phyloP scores from a whole-genome alignment of 495 filamentous ascomycete genomes.

The Neurospora sp. region DNA sequence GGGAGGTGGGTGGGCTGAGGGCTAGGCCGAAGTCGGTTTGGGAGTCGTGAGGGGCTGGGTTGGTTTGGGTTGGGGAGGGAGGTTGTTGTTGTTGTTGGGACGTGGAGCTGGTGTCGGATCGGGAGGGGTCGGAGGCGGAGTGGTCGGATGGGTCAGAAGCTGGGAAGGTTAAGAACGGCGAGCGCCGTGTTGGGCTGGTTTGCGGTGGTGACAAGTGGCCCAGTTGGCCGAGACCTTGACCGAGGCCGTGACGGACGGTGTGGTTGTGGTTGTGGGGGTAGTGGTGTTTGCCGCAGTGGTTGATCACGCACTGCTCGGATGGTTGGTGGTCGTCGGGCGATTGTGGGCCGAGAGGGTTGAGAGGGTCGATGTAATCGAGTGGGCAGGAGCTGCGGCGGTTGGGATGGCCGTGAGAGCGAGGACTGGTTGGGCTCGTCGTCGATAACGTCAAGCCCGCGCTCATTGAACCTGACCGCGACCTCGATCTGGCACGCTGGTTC shows the following conservation, averaged over 20 bases:
- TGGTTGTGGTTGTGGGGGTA: background rate
- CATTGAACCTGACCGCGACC: background rate
- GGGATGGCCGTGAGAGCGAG: background rate
- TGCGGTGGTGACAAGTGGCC: background rate
- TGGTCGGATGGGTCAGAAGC: background rate
- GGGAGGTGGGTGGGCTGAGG: no score
- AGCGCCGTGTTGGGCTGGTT: background rate
- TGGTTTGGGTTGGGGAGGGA: background rate
- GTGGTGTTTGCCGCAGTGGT: background rate
- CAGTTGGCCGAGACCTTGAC: background rate
- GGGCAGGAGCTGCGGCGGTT: background rate
- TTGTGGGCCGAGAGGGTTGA: background rate
- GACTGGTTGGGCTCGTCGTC: accelerated
- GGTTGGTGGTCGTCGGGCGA: background rate
- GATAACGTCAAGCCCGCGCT: background rate
- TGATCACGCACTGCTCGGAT: background rate
- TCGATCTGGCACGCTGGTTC: background rate
- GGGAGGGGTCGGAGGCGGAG: background rate
- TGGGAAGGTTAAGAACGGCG: background rate
- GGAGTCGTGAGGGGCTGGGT: background rate
- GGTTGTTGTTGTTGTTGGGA: background rate
- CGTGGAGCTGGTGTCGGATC: background rate
- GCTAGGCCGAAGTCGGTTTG: background rate
- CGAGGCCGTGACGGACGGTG: background rate
- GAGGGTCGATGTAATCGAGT: background rate